Base-by-base conservation (phyloP, 108 stramenopile species). In the Skeletonema potamos region DNA sequence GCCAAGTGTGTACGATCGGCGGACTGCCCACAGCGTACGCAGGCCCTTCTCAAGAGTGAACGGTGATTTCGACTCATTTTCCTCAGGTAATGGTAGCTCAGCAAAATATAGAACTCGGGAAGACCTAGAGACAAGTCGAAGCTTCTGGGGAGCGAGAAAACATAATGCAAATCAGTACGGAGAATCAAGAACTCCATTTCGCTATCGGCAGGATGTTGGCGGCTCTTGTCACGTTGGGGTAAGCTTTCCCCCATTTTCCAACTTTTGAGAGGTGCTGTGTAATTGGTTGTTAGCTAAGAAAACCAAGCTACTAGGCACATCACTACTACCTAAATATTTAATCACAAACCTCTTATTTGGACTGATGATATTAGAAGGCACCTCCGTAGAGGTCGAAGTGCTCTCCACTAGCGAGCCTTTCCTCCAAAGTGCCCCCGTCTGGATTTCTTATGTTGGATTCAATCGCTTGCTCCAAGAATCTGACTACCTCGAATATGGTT, bases 401-500 rank as follows among this genome's bases (percentile, higher is more conserved):
- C 22, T 51, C 48, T 24, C 48, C 48, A 24, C 8, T 22, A 24
- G 48, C 48, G 22, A 51, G 48, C 48, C 48, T 20, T 51, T 51
- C 8, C 17, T 51, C 48, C 48, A 51, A 51, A 22, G 22, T 20
- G 20, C 48, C 48, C 0, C 48, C 48, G 22, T 60, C 9, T 51
- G 48, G 48, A 10, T 51, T 51, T 24, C 64, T 17, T 65, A 5
- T 22, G 58, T 51, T 65, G 48, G 48, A 51, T 64, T 70, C 37
- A 22, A 75, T 59, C 6, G 60, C 74, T 28, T 77, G 76, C 63
- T 76, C 67, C 63, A 88, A 68, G 54, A 77, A 77, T 9, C 62
- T 28, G 1, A 91, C 88, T 15, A 91, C 76, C 36, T 88, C 82
- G 64, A 91, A 91, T 54, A 89, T 89, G 11, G 72, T 65, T 12